phyloP scores from a whole-genome alignment of 1,284 basidiomycete species.

The Leucoagaricus sp. region DNA sequence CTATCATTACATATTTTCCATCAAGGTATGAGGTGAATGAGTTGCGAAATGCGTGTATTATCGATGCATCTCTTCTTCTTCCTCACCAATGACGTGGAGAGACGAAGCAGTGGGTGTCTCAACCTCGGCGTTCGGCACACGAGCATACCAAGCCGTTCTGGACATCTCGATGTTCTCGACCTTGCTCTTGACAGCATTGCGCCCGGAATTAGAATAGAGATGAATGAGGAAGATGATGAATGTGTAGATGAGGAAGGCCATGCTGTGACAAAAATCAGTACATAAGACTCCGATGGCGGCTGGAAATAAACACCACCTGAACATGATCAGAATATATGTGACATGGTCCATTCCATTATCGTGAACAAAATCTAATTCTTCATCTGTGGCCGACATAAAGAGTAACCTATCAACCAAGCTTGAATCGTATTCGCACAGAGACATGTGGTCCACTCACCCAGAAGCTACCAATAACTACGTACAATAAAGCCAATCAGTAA shows the following conservation, averaged over 20 bases:
- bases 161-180: slow-evolving; percentile 24
- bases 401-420: slow-evolving; percentile 44
- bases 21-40: too few species aligned
- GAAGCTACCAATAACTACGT: slow-evolving; percentile 70
- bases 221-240: slow-evolving; percentile 52
- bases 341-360: slow-evolving; percentile 83
- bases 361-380: slow-evolving; percentile 75
- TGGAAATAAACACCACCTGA: slow-evolving; percentile 49
- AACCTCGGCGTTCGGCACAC: slow-evolving; percentile 23
- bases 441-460: slow-evolving; percentile 33
- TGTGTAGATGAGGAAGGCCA: slow-evolving; percentile 78
- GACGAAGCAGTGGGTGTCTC: slow-evolving; percentile 8
- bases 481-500: neutral
- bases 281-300: slow-evolving; percentile 2
- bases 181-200: slow-evolving; percentile 42
- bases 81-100: slow-evolving; percentile 34
- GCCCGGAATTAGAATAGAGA: slow-evolving; percentile 53
- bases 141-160: slow-evolving; percentile 31
- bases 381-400: slow-evolving; percentile 92
- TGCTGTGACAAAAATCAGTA: slow-evolving; percentile 35
- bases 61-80: slow-evolving; percentile 26
- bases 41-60: neutral
- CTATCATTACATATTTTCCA: too few species aligned
- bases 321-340: slow-evolving; percentile 84
- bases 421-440: neutral